Percentiles rank a stretch among this genome's conserved stretches.
Evolutionary conservation across 495 filamentous ascomycete genomes (phyloP).

Genomic region (Penicillium longicatenatum): DNA sequence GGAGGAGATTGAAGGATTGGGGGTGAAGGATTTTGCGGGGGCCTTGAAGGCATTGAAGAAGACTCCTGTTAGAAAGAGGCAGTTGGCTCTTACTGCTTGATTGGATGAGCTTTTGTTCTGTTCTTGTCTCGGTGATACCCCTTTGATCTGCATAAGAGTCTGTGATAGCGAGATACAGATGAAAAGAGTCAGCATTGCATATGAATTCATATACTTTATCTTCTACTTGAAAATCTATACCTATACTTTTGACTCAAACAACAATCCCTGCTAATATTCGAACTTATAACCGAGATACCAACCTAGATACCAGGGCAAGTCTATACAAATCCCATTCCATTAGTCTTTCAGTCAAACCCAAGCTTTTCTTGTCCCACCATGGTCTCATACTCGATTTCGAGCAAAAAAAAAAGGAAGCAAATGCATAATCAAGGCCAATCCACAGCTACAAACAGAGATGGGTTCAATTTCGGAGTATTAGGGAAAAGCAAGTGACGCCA

Average conservation of each 20-base stretch:
- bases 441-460: not conserved
- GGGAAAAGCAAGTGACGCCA: not conserved
- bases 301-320: not conserved
- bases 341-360: not conserved
- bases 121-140: slow-evolving; percentile 5
- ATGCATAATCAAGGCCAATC: not conserved
- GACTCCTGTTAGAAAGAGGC: not conserved
- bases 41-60: slow-evolving; percentile 16
- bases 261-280: not conserved
- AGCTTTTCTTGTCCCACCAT: not conserved
- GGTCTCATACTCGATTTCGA: not conserved
- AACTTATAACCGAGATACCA: not conserved
- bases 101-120: slow-evolving; percentile 12
- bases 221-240: not conserved
- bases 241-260: not conserved
- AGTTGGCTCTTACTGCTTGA: slow-evolving; percentile 27
- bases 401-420: not conserved
- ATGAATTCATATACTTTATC: too few relatives aligned
- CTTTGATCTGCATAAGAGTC: not conserved
- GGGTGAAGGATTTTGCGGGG: slow-evolving; percentile 11
- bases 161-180: not conserved
- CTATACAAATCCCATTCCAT: slow-evolving; percentile 2
- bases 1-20: slow-evolving; percentile 8
- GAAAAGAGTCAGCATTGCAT: not conserved
- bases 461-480: slow-evolving; percentile 1